Evolutionary conservation across 331 rosid genomes (phyloP), one percentile per base, ranked within the genome.

Genomic region (Ulmus americana): DNA sequence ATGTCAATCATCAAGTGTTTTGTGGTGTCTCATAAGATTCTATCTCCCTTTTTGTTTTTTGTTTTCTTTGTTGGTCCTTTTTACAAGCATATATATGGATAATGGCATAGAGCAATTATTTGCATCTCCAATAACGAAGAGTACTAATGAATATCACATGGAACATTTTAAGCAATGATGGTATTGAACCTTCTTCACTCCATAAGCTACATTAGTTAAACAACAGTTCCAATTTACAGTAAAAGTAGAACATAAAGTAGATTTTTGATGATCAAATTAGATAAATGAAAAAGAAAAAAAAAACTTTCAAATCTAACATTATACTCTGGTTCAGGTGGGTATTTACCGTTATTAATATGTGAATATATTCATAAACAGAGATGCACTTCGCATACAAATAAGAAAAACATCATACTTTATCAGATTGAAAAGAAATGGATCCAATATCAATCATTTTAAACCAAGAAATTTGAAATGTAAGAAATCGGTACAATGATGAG

Each of bases 131-230:
- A 62, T 42, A 6, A 35, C n/a, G 68, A 52, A 49, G 57, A 38
- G 15, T 39, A 56, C 45, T 38, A 40, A 61, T 49, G 12, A 69
- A 15, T 28, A 55, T 50, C 64, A 47, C 62, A 55, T 41, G 69
- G 50, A 39, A 63, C 68, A 2, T 55, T 4, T n/a, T 50, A 59
- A 38, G 35, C 15, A 41, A 56, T 59, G 50, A 67, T 58, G 6
- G 43, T 16, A 15, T 45, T 35, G 43, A 52, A 51, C 18, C 50
- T 16, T 40, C 20, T 65, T 48, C 49, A n/a, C 39, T 62, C 18
- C n/a, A 53, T 11, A n/a, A 43, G 42, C 67, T 53, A 39, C 8
- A 45, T 61, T 20, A 13, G 6, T 10, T 41, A 42, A 39, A 41
- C 0, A 42, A 46, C 13, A 12, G 9, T 49, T 47, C 13, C 14